A percentile compares a stretch with the other conserved stretches of the same genome.
phyloP scores from a whole-genome alignment of 306 rosid species.

The Cucurbita moschata region DNA sequence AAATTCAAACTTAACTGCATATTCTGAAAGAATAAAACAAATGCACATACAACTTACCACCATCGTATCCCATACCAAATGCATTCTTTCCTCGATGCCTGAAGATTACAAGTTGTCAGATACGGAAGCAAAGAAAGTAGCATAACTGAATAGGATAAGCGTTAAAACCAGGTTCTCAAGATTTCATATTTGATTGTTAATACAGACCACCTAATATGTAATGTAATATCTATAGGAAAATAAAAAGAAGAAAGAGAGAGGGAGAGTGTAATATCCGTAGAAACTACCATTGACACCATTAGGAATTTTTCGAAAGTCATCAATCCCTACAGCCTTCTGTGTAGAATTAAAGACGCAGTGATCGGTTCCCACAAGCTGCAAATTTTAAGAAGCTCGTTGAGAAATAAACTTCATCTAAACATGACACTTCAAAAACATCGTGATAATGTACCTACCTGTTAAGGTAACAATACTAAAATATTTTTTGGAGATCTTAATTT shows the following conservation, averaged over 20 bases:
- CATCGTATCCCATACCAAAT: slow-evolving; percentile 79
- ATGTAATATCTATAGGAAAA: background rate
- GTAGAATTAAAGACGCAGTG: slow-evolving; percentile 77
- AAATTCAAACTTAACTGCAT: slow-evolving; percentile 3
- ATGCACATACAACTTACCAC: slow-evolving; percentile 51
- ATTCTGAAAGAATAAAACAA: slow-evolving; percentile 5
- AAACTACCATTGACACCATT: slow-evolving; percentile 87
- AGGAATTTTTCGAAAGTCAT: slow-evolving; percentile 83
- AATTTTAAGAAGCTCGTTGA: slow-evolving; percentile 11
- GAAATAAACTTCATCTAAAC: slow-evolving; percentile 1
- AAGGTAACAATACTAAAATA: background rate
- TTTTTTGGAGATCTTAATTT: background rate
- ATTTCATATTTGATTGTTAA: background rate
- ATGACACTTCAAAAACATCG: background rate
- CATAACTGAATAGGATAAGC: slow-evolving; percentile 6
- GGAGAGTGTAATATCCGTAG: background rate
- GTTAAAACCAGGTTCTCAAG: background rate
- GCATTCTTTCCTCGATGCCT: slow-evolving; percentile 98
- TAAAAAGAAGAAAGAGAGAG: background rate
- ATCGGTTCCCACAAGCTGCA: slow-evolving; percentile 93
- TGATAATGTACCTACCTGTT: background rate
- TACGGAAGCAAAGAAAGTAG: slow-evolving; percentile 3
- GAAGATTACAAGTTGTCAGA: slow-evolving; percentile 16
- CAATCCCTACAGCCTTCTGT: slow-evolving; percentile 74
- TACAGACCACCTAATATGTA: background rate